phyloP scores from a whole-genome alignment of 1,284 basidiomycete species.

The Pascua guehoae region DNA sequence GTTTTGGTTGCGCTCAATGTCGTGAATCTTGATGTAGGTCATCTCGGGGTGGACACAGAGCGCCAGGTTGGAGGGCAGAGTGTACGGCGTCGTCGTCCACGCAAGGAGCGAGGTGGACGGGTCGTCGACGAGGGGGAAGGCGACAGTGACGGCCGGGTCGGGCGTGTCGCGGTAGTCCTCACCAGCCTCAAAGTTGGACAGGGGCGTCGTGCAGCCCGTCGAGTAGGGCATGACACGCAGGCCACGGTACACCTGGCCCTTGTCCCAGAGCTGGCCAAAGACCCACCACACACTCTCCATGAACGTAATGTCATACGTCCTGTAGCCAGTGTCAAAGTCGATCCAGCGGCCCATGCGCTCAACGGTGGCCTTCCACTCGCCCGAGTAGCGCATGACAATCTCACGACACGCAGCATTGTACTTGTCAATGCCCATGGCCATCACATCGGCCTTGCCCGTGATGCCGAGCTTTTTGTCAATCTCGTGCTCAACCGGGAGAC shows the following conservation, averaged over 20 bases:
- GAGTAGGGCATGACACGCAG: conserved; percentile 98
- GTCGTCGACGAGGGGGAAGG: conserved; percentile 91
- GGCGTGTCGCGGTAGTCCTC: conserved; percentile 88
- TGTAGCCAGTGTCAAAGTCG: conserved; percentile 99
- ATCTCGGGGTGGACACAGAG: conserved; percentile 95
- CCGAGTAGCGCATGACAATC: conserved; percentile 96
- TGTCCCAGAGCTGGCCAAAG: conserved; percentile 89
- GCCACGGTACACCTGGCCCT: conserved; percentile 91
- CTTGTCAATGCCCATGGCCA: conserved; percentile 92
- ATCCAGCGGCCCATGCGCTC: conserved; percentile 99
- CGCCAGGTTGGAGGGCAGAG: conserved; percentile 89
- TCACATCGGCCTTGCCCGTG: conserved; percentile 87
- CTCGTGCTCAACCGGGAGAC: conserved; percentile 97
- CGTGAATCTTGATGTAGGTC: conserved; percentile 96
- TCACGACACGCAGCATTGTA: conserved; percentile 96
- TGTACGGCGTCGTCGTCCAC: conserved; percentile 99
- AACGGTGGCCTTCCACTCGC: conserved; percentile 90
- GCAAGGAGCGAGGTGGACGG: conserved; percentile 86
- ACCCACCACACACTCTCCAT: conserved; percentile 99
- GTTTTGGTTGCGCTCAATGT: conserved; percentile 79
- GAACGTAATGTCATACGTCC: conserved; percentile 87
- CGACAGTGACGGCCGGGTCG: conserved; percentile 92
- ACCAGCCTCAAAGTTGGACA: conserved; percentile 98
- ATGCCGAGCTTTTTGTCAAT: conserved; percentile 97
- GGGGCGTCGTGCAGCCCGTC: conserved; percentile 89